A percentile compares a stretch with the other conserved stretches of the same genome.
phyloP scores from a whole-genome alignment of 306 rosid species.

The Coriaria nepalensis region DNA sequence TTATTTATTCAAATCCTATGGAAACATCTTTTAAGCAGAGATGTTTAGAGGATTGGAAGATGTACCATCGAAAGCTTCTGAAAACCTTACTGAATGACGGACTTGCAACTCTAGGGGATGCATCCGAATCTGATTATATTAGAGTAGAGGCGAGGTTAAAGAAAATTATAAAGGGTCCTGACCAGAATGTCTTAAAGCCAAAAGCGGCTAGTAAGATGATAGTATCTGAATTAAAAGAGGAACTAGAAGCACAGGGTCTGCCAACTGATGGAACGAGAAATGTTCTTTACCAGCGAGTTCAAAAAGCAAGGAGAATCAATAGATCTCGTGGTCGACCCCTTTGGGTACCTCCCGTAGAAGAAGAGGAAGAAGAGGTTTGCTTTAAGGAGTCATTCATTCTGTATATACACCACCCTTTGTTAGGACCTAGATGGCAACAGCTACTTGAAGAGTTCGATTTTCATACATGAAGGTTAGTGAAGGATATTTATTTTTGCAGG shows the following conservation, averaged over 20 bases:
- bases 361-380: constrained; percentile 95
- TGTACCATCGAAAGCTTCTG: constrained; percentile 56
- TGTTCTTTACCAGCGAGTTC: constrained; percentile 97
- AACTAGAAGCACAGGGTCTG: constrained; percentile 84
- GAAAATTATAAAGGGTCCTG: constrained; percentile 80
- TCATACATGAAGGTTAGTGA: no score
- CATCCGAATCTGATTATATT: constrained; percentile 65
- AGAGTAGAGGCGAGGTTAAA: constrained; percentile 66
- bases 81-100: constrained; percentile 65
- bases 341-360: constrained; percentile 95
- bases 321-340: constrained; percentile 97
- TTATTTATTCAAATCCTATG: constrained; percentile 82
- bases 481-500: constrained; percentile 41
- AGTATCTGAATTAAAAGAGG: constrained; percentile 84
- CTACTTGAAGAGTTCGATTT: no score
- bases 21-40: constrained; percentile 92
- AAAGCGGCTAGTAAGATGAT: constrained; percentile 98
- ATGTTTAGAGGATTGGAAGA: constrained; percentile 62
- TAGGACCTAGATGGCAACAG: no score
- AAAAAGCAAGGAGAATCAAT: constrained; percentile 95
- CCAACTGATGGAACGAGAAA: constrained; percentile 94
- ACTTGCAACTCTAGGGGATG: constrained; percentile 59
- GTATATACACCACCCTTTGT: no score
- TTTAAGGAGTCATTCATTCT: no score
- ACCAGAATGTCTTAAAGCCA: constrained; percentile 70